Evolutionary conservation across 2,329 filamentous ascomycete species (phyloP).

Genomic region (Onygenales sp.): DNA sequence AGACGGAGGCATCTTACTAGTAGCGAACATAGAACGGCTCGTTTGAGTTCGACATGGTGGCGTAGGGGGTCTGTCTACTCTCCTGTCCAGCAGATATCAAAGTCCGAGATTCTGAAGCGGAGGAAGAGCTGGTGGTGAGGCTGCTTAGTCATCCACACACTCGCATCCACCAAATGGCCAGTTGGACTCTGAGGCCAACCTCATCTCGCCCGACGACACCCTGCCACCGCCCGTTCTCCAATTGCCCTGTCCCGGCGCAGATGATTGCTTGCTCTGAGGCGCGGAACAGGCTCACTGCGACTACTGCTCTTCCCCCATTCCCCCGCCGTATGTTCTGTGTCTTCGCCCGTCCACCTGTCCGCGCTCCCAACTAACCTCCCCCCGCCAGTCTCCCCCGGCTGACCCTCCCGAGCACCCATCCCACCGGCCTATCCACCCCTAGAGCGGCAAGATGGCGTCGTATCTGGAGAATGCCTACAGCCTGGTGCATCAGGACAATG

Average conservation of each 20-base stretch:
- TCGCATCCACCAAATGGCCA: slow-evolving; percentile 30
- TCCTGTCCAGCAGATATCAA: not conserved
- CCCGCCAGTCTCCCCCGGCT: slow-evolving; percentile 6
- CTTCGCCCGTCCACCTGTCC: not conserved
- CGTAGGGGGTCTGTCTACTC: not conserved
- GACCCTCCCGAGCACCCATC: slow-evolving; percentile 15
- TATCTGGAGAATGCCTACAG: slow-evolving; percentile 95
- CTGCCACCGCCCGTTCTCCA: slow-evolving; percentile 9
- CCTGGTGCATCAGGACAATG: slow-evolving; percentile 95
- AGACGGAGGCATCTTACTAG: slow-evolving; percentile 57
- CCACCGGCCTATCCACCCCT: slow-evolving; percentile 13
- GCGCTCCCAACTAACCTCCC: slow-evolving; percentile 13
- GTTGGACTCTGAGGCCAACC: slow-evolving; percentile 22
- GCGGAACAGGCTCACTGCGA: slow-evolving; percentile 23
- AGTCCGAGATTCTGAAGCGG: slow-evolving; percentile 1
- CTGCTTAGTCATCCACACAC: slow-evolving; percentile 39
- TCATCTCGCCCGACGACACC: slow-evolving; percentile 8
- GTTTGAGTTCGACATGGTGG: slow-evolving; percentile 35
- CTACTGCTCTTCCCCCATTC: slow-evolving; percentile 11
- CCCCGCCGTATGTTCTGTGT: slow-evolving; percentile 13
- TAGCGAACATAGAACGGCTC: slow-evolving; percentile 95
- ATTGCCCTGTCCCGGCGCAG: slow-evolving; percentile 22
- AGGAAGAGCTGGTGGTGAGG: slow-evolving; percentile 15
- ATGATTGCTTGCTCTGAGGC: slow-evolving; percentile 29
- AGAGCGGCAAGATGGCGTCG: slow-evolving; percentile 63